Conservation (phyloP, 176 grass and related monocot genomes). For the Cocos nucifera region DNA sequence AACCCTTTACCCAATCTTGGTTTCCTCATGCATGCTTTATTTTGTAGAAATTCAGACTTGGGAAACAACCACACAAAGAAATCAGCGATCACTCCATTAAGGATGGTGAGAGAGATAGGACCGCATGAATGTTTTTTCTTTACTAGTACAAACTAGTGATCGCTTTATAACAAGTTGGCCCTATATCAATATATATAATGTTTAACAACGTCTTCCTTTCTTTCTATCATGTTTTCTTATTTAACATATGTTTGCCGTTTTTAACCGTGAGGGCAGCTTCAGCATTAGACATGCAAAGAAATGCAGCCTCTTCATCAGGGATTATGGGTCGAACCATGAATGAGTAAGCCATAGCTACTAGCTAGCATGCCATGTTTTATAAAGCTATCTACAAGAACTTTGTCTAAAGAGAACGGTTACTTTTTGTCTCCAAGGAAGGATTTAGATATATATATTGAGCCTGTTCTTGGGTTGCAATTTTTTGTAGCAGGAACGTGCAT, state of each 20-base stretch:
- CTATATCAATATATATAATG: no score
- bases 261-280: neutral
- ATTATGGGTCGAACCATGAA: slow-evolving; percentile 22
- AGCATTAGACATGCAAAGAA: slow-evolving; percentile 14
- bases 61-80: slow-evolving; percentile 29
- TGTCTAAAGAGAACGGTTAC: no score
- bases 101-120: slow-evolving; percentile 5
- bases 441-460: neutral
- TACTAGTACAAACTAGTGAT: no score
- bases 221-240: neutral
- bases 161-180: no score
- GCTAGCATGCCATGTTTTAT: neutral
- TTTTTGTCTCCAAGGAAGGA: neutral
- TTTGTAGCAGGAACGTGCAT: slow-evolving; percentile 68
- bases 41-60: slow-evolving; percentile 22
- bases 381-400: no score
- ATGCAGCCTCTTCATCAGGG: slow-evolving; percentile 9
- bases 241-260: neutral
- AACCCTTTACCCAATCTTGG: no score
- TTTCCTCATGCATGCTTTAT: slow-evolving; percentile 1
- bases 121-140: neutral
- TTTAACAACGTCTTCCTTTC: neutral
- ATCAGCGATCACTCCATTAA: slow-evolving; percentile 14
- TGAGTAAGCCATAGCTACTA: slow-evolving; percentile 9
- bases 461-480: neutral